These are phyloP conservation scores for Umbelopsis isabellina DNA, from an alignment of 192 early-diverging fungal species.

Conservation along the genomic window DNA sequence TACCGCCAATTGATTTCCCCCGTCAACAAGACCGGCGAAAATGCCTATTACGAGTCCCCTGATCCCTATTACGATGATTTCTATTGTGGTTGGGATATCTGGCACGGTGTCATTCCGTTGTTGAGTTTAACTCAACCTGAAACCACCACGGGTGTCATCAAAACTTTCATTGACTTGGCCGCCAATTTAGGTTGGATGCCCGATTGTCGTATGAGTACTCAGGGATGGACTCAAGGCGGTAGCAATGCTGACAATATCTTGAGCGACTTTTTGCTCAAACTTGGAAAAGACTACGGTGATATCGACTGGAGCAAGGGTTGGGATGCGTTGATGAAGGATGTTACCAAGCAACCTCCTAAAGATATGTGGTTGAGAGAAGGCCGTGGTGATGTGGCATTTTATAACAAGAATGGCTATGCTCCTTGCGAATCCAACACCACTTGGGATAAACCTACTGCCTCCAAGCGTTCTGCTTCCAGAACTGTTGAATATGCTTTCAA, in stretches of 20 bases:
- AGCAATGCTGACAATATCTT: conserved; percentile 37
- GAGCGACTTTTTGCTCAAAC: conserved; percentile 35
- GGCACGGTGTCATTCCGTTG: conserved; percentile 5
- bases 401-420: conserved; percentile 32
- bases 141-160: not conserved
- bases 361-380: conserved; percentile 17
- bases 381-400: conserved; percentile 33
- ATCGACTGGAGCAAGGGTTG: conserved; percentile 32
- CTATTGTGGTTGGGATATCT: conserved; percentile 23
- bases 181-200: conserved; percentile 13
- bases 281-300: conserved; percentile 12
- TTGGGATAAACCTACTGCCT: conserved; percentile 1
- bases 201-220: conserved; percentile 12
- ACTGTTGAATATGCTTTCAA: conserved; percentile 43
- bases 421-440: not conserved
- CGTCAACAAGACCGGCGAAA: conserved; percentile 39
- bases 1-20: conserved; percentile 42
- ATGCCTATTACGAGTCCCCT: conserved; percentile 22
- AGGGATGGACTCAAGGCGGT: conserved; percentile 36
- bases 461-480: conserved; percentile 23
- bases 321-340: conserved; percentile 26
- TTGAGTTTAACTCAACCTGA: not conserved
- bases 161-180: not conserved
- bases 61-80: conserved; percentile 38
- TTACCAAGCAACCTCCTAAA: not conserved